A percentile compares a stretch with the other conserved stretches of the same genome.
Evolutionary conservation across 352 stramenopile genomes (phyloP).

Genomic region (Phytopythium oedochilum): DNA sequence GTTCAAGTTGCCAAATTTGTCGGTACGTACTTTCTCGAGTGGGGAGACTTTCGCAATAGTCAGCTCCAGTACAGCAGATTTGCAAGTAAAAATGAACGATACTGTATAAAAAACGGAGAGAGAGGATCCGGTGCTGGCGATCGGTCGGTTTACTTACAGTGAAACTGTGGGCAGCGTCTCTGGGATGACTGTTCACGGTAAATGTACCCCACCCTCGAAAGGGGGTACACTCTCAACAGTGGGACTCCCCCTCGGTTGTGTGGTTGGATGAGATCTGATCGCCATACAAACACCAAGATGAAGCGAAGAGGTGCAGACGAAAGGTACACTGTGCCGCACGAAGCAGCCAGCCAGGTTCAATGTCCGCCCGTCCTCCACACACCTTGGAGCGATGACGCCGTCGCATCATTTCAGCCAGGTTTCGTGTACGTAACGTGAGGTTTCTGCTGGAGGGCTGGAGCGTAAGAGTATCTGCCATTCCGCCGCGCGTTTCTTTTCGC

Average conservation of each 20-base stretch:
- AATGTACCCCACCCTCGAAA: background rate
- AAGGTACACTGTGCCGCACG: slow-evolving; percentile 12
- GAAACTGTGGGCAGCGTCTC: background rate
- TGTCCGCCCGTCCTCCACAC: slow-evolving; percentile 14
- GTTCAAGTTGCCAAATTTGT: slow-evolving; percentile 11
- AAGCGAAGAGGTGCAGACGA: background rate
- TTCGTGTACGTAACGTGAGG: slow-evolving; percentile 1
- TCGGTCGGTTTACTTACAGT: background rate
- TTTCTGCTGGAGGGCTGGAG: background rate
- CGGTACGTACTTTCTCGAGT: background rate
- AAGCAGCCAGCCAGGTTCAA: slow-evolving; percentile 12
- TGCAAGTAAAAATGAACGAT: background rate
- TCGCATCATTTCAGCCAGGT: background rate
- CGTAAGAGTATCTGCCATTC: background rate
- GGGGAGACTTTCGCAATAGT: background rate
- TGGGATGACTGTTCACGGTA: too few species aligned
- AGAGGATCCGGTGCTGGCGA: background rate
- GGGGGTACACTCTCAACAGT: background rate
- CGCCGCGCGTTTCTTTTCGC: background rate
- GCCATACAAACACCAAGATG: background rate
- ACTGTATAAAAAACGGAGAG: background rate
- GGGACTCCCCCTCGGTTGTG: background rate
- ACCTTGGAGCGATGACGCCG: slow-evolving; percentile 7
- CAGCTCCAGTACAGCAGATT: background rate
- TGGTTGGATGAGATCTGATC: background rate